Evolutionary conservation across 2,329 filamentous ascomycete species (phyloP), one percentile per base, ranked within the genome.

Genomic region (Colletotrichum phormii): DNA sequence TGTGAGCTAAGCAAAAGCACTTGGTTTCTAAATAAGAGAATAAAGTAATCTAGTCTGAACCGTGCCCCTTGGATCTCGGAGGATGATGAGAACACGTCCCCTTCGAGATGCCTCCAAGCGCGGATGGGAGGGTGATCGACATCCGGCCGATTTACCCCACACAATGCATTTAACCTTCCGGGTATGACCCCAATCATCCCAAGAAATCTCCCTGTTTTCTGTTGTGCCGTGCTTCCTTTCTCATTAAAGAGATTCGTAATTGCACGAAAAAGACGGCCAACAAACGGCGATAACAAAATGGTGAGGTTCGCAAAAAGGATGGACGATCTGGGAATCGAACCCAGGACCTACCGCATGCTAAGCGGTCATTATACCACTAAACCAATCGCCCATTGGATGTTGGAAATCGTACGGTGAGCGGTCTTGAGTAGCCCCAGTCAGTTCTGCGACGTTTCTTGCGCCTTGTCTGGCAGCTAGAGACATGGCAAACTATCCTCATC

Each of bases 301-400:
- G 15, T 42, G 37, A 9, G 7, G 12, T 4, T 15, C 5, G 37
- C 15, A 35, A 33, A 49, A 63, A 53, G 0, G 1, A 26, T 63
- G 60, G 60, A 63, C 60, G 60, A 63, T 53, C 60, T 24, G 60
- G 60, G 60, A 63, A 63, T 63, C 60, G 60, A 63, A 63, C 60
- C 60, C 60, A 24, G 61, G 61, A 63, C 61, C 61, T 63, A 63
- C 61, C 61, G 61, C 61, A 63, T 63, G 61, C 61, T 63, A 63
- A 63, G 61, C 61, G 61, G 61, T 63, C 61, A 63, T 63, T 63
- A 63, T 63, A 54, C 61, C 46, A 63, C 61, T 63, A 63, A 63
- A 63, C 61, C 61, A 63, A 63, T 63, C 61, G 60, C 60, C 61
- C 61, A 35, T 57, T 0, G 4, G 18, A 1, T 18, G 13, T 42